Evolutionary conservation across 2,329 filamentous ascomycete species (phyloP), one percentile per base, ranked within the genome.

Genomic region (Zymoseptoria tritici): DNA sequence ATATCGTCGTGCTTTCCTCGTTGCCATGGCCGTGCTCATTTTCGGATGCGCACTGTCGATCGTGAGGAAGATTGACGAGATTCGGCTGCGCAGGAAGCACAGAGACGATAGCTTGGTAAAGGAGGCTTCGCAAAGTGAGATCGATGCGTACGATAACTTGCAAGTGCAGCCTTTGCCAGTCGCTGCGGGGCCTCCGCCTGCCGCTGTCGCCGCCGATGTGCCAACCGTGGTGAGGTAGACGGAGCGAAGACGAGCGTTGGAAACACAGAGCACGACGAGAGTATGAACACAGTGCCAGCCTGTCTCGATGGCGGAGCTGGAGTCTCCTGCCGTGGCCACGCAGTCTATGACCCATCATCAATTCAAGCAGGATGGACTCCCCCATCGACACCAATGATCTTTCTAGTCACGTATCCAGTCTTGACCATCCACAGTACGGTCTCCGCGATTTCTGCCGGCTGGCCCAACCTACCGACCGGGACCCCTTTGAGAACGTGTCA

Each of bases 361-460:
- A 22, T 22, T 64, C 60, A 70, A 36, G 64, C 66, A 56, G 54
- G 70, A 72, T 68, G 74, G 59, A 75, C 68, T 0, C 76, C 76
- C 13, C 77, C 76, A 67, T 76, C 73, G 55, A 78, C 70, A 22
- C 72, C 67, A 22, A 78, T 70, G 52, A 77, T 74, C 66, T 80
- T 79, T 56, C 78, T 79, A 16, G 77, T 80, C 57, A 79, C 71
- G 68, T 78, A 79, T 1, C 72, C 73, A 3, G 74, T 79, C 67
- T 75, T 76, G 9, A 78, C 73, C 70, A 80, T 76, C 78, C 78
- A 79, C 9, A 75, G 57, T 8, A 80, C 76, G 9, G 76, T 78
- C 63, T 78, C 77, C 1, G 78, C 78, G 60, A 79, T 73, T 66
- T 81, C 79, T 21, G 76, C 75, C 4, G 78, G 77, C 51, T 67